phyloP scores from a whole-genome alignment of 495 filamentous ascomycete genomes.

The Neurospora sp. region DNA sequence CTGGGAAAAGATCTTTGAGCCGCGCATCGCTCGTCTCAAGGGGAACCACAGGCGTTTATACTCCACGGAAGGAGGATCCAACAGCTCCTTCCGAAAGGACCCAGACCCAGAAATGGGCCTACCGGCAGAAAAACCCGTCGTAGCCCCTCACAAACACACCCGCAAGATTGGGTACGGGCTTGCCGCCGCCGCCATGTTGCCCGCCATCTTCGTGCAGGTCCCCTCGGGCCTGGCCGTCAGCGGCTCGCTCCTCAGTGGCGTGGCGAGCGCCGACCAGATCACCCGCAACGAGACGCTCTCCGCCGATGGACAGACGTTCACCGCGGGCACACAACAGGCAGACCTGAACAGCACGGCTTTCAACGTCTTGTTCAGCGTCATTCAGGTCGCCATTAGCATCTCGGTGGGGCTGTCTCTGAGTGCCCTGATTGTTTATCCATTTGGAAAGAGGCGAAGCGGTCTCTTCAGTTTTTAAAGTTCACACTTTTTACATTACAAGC shows the following conservation, averaged over 20 bases:
- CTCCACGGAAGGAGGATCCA: constrained; percentile 1
- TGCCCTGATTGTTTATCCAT: constrained; percentile 78
- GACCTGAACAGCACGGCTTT: constrained; percentile 60
- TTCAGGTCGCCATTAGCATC: constrained; percentile 88
- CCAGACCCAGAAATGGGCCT: constrained; percentile 13
- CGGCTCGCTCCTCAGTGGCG: constrained; percentile 73
- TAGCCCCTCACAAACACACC: constrained; percentile 4
- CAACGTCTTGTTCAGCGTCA: constrained; percentile 76
- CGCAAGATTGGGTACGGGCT: constrained; percentile 54
- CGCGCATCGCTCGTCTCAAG: constrained; percentile 11
- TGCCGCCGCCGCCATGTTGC: constrained; percentile 79
- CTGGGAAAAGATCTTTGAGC: constrained; percentile 21
- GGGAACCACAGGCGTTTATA: background rate
- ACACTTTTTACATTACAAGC: background rate
- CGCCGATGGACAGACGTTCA: constrained; percentile 15
- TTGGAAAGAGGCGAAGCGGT: constrained; percentile 83
- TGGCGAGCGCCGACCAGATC: constrained; percentile 75
- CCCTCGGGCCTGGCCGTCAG: constrained; percentile 80
- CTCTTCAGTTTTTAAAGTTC: constrained; percentile 69
- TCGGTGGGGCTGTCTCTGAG: constrained; percentile 85
- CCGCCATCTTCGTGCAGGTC: constrained; percentile 91
- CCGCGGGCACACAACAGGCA: constrained; percentile 9
- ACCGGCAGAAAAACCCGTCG: background rate
- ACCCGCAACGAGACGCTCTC: constrained; percentile 36
- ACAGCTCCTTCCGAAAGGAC: constrained; percentile 7